Percentiles rank a stretch among this genome's conserved stretches.
These are phyloP conservation scores for Scutellaria minor DNA, from an alignment of 257 asterid species.

Conservation along the genomic window DNA sequence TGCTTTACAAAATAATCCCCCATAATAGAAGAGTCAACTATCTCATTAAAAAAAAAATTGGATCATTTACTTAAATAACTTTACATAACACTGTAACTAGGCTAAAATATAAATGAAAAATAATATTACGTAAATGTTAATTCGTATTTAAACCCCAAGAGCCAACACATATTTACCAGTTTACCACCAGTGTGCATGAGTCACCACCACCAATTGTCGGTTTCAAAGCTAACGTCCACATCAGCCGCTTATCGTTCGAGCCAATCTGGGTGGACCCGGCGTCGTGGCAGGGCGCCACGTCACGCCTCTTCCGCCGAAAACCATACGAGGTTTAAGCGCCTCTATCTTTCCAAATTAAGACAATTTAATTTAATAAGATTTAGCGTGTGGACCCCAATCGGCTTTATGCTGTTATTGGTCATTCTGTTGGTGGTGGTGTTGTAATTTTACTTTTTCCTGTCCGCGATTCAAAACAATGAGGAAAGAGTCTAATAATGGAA, in stretches of 20 bases:
- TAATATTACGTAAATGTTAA: no score
- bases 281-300: conserved; percentile 30
- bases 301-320: background rate
- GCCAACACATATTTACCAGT: no score
- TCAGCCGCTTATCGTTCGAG: conserved; percentile 35
- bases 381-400: conserved; percentile 15
- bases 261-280: background rate
- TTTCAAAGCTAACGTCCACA: background rate
- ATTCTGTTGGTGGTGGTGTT: background rate
- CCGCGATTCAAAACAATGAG: background rate
- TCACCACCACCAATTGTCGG: background rate
- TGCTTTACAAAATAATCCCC: no score
- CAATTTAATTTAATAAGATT: background rate
- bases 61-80: no score
- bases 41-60: no score
- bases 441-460: no score
- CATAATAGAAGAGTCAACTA: no score
- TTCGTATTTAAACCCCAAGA: no score
- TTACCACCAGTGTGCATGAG: no score
- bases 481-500: no score
- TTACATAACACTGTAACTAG: no score
- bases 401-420: background rate
- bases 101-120: no score
- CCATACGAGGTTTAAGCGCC: conserved; percentile 36
- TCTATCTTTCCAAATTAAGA: conserved; percentile 20